A percentile compares a stretch with the other conserved stretches of the same genome.
These are phyloP conservation scores for Oropetium thomaeum DNA, from an alignment of 176 grass and related monocot genomes.

Conservation along the genomic window DNA sequence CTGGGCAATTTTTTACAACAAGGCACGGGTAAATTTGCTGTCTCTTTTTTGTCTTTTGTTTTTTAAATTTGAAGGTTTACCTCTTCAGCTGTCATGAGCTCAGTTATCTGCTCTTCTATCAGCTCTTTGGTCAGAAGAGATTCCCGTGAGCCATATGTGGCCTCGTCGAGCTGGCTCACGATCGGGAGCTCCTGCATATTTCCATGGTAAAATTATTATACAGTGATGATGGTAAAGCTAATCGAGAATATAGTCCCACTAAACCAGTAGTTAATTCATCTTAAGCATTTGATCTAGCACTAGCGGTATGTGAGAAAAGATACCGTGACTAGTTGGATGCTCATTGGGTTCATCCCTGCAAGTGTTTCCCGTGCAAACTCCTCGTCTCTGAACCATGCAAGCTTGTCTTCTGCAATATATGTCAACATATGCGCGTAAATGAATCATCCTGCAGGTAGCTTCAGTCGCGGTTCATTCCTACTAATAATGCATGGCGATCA, in stretches of 20 bases:
- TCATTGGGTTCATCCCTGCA: conserved; percentile 61
- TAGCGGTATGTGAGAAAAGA: neutral
- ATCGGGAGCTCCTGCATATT: conserved; percentile 51
- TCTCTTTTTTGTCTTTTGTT: too few relatives aligned
- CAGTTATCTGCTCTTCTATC: conserved; percentile 39
- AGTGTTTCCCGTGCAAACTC: conserved; percentile 67
- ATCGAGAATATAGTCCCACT: too few relatives aligned
- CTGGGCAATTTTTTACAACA: neutral
- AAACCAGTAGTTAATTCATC: too few relatives aligned
- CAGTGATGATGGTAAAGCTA: neutral
- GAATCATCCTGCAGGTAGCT: too few relatives aligned
- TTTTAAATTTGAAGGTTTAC: conserved; percentile 16
- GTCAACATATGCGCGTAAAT: too few relatives aligned
- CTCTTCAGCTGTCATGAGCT: conserved; percentile 54
- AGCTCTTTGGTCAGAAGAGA: conserved; percentile 47
- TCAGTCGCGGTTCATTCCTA: too few relatives aligned
- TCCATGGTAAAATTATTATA: neutral
- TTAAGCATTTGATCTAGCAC: too few relatives aligned
- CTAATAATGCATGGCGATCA: neutral
- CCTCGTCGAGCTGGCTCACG: conserved; percentile 45
- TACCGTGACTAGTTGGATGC: conserved; percentile 56
- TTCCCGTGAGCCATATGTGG: conserved; percentile 38
- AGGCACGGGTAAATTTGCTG: neutral
- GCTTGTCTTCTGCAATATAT: conserved; percentile 66
- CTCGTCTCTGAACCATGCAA: conserved; percentile 69